Base-by-base conservation (phyloP, 2,329 filamentous ascomycete genomes). In the Ceratocystis alfenasii region DNA sequence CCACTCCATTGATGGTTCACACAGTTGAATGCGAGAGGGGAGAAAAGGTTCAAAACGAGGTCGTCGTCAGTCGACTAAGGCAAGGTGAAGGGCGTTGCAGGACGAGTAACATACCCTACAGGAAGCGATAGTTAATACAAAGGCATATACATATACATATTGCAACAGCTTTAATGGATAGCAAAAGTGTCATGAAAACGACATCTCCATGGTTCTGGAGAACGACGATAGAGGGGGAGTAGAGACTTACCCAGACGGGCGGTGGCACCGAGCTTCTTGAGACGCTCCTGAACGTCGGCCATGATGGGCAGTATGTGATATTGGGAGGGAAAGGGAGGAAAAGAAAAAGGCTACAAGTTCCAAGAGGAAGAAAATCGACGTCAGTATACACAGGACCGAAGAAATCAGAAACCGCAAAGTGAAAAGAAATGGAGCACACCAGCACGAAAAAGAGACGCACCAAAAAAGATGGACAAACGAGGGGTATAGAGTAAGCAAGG, bases 211-310 rank as follows among this genome's bases (percentile, higher is more conserved):
- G 36, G 36, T 41, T 15, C 36, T 15, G 12, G 36, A 33, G 50
- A 15, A 55, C 22, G 8, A 63, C 60, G 36, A 10, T 45, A 20
- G 48, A 22, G 45, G 50, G 68, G 67, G 36, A 67, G 22, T 66
- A 67, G 64, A 66, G 67, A 84, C 87, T 73, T 84, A 89, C 87
- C 87, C 79, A 87, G 89, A 76, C 80, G 79, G 73, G 79, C 79
- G 70, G 74, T 74, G 69, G 75, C 76, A 75, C 79, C 80, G 70
- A 82, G 80, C 80, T 83, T 83, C 80, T 82, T 83, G 73, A 83
- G 78, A 72, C 80, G 79, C 76, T 83, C 80, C 77, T 83, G 80
- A 71, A 83, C 73, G 73, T 82, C 80, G 73, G 78, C 76, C 80
- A 83, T 83, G 73, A 70, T 78, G 76, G 71, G 71, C 71, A 67